These are phyloP conservation scores for Neoboletus magnificus DNA, from an alignment of 768 basidiomycete genomes.

Conservation along the genomic window DNA sequence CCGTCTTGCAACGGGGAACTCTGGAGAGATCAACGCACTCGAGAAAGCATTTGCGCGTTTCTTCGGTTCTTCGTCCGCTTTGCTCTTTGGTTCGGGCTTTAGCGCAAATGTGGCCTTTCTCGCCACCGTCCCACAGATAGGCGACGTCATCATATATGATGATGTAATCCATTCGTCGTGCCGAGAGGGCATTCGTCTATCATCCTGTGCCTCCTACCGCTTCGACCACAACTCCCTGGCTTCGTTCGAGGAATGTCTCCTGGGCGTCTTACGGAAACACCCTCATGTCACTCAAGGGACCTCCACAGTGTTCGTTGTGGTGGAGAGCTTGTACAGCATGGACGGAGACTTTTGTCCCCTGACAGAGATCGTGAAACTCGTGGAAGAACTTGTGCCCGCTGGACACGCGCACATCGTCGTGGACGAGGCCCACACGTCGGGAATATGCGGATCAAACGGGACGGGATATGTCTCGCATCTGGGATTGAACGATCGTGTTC, in stretches of 20 bases:
- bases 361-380: slow-evolving; percentile 36
- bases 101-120: slow-evolving; percentile 53
- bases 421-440: slow-evolving; percentile 59
- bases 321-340: slow-evolving; percentile 61
- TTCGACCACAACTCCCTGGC: slow-evolving; percentile 49
- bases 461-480: slow-evolving; percentile 42
- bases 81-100: slow-evolving; percentile 53
- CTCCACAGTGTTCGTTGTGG: slow-evolving; percentile 42
- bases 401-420: slow-evolving; percentile 44
- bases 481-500: slow-evolving; percentile 41
- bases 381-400: slow-evolving; percentile 37
- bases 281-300: slow-evolving; percentile 23
- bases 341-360: slow-evolving; percentile 55
- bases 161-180: slow-evolving; percentile 51
- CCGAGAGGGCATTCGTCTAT: slow-evolving; percentile 49
- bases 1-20: slow-evolving; percentile 44
- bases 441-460: slow-evolving; percentile 47
- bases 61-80: slow-evolving; percentile 36
- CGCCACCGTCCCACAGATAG: slow-evolving; percentile 39
- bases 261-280: slow-evolving; percentile 21
- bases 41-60: slow-evolving; percentile 9
- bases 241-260: slow-evolving; percentile 31
- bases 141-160: slow-evolving; percentile 52
- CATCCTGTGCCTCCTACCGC: slow-evolving; percentile 24
- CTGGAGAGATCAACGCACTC: slow-evolving; percentile 9